Evolutionary conservation across 2,329 filamentous ascomycete species (phyloP), one percentile per base, ranked within the genome.

Genomic region (Hypoxylon sp.): DNA sequence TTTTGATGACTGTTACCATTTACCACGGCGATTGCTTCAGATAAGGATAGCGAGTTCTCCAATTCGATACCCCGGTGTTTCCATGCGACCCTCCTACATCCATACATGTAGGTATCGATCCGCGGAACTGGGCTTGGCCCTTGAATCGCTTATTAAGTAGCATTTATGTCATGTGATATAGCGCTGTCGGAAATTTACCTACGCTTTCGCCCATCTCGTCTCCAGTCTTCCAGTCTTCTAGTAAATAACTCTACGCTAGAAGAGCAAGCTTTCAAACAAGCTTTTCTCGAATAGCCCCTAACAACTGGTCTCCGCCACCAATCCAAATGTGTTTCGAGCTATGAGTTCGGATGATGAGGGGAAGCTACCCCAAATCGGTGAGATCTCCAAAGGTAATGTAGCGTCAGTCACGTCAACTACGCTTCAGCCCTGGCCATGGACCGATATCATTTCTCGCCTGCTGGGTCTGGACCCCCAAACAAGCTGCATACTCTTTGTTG

Each of bases 371-470:
- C 46, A 53, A 59, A 46, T 22, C 24, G 24, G 52, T 37, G 26
- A 58, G 8, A 35, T 26, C 52, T 52, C 53, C 24, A 8, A 24
- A n/a, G 52, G 35, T 6, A n/a, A 46, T 13, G 22, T 29, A 29
- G 24, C 57, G 29, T 42, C 19, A 44, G 24, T 59, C 14, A 44
- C 17, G 22, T n/a, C 24, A 22, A 17, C 14, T 33, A 42, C 48
- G 8, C 8, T 44, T 48, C 13, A 24, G 17, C 50, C 50, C 54
- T 31, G 3, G 53, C 29, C 19, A 35, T 4, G 13, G 22, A 48
- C 46, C n/a, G 19, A 48, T 65, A 46, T 66, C 66, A 60, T 53
- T 63, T 71, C 44, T 61, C 42, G 37, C 46, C 37, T 24, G 10
- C 35, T 52, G 17, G 39, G 39, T 19, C 52, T 51, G 37, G 17